Evolutionary conservation across 345 rosid genomes (phyloP).

Genomic region (Lumnitzera racemosa): DNA sequence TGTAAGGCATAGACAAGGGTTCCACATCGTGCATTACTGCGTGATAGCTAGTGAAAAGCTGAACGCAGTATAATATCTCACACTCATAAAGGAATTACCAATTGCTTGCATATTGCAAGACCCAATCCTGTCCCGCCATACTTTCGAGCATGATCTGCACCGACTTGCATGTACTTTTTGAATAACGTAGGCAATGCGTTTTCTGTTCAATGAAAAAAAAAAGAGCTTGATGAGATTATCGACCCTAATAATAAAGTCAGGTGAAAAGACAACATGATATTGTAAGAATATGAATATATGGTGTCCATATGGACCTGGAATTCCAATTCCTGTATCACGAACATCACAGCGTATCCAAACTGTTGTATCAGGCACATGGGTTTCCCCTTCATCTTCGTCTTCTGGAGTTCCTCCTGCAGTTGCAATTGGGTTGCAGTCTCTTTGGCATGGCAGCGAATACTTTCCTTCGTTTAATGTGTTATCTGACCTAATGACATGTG

Average conservation of each 20-base stretch:
- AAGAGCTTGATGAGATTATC: constrained; percentile 7
- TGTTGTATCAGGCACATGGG: constrained; percentile 31
- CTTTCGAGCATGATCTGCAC: constrained; percentile 90
- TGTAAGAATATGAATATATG: neutral
- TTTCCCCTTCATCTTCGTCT: constrained; percentile 24
- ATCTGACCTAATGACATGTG: constrained; percentile 6
- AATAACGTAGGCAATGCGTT: constrained; percentile 79
- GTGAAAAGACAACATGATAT: no score
- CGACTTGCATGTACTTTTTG: constrained; percentile 91
- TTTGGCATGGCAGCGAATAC: constrained; percentile 17
- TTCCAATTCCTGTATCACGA: constrained; percentile 91
- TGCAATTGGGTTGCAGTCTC: constrained; percentile 12
- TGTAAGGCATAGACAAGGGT: neutral
- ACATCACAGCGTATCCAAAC: constrained; percentile 93
- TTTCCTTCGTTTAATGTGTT: constrained; percentile 25
- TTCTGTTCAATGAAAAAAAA: constrained; percentile 41
- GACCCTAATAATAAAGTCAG: neutral
- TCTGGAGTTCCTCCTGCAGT: constrained; percentile 18
- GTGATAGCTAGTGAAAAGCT: neutral
- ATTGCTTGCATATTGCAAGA: constrained; percentile 94
- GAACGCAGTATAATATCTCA: neutral
- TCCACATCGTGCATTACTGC: neutral
- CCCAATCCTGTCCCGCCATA: constrained; percentile 98
- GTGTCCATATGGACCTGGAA: constrained; percentile 50
- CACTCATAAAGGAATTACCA: constrained; percentile 38